phyloP scores from a whole-genome alignment of 768 basidiomycete genomes.

The Phlegmacium glaucopus region DNA sequence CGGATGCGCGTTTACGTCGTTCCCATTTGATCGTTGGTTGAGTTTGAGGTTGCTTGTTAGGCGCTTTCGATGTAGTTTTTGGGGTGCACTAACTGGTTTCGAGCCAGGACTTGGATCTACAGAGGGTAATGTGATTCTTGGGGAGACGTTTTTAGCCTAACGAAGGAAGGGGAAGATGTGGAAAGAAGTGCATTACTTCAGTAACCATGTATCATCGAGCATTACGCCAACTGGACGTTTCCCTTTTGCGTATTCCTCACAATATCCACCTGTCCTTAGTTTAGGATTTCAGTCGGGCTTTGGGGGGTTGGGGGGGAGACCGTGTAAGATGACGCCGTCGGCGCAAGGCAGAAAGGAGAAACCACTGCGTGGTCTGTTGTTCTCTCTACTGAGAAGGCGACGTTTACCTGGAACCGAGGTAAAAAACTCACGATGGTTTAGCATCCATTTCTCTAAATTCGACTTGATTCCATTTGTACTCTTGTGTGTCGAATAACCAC shows the following conservation, averaged over 20 bases:
- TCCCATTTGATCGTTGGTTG: conserved; percentile 74
- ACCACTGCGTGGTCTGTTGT: conserved; percentile 71
- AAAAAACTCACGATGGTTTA: conserved; percentile 64
- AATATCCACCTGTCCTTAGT: conserved; percentile 67
- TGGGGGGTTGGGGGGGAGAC: conserved; percentile 31
- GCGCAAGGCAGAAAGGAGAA: conserved; percentile 79
- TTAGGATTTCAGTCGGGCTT: neutral
- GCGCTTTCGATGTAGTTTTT: conserved; percentile 2
- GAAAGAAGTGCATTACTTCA: conserved; percentile 46
- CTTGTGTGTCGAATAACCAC: conserved; percentile 84
- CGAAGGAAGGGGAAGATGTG: neutral
- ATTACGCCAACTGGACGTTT: conserved; percentile 84
- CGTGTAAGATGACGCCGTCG: conserved; percentile 80
- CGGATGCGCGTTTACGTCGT: conserved; percentile 66
- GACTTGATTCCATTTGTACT: conserved; percentile 82
- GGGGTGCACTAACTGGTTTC: conserved; percentile 3
- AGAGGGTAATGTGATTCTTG: conserved; percentile 21
- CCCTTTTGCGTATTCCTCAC: conserved; percentile 85
- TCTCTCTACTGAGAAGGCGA: neutral
- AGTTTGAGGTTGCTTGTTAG: conserved; percentile 29
- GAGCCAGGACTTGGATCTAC: conserved; percentile 14
- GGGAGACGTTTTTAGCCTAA: neutral
- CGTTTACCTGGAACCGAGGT: neutral
- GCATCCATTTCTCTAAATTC: conserved; percentile 70
- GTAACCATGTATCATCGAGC: conserved; percentile 87